Evolutionary conservation across 2,329 filamentous ascomycete species (phyloP).

Genomic region (Cladorrhinum sp.): DNA sequence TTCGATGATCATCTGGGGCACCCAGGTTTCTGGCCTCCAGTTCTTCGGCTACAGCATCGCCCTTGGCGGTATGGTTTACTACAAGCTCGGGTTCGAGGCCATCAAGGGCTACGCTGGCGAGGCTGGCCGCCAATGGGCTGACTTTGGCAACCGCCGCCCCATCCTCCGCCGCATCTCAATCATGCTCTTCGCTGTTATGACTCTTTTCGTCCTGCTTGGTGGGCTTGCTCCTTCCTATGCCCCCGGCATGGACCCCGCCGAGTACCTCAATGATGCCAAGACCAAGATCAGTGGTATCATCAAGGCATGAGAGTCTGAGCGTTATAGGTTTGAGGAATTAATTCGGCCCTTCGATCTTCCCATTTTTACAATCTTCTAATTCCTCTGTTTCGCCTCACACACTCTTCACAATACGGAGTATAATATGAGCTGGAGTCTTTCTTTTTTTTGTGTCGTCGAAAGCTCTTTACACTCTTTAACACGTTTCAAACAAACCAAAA

Average conservation of each 20-base stretch:
- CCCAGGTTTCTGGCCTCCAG: constrained; percentile 70
- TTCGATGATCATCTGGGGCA: constrained; percentile 79
- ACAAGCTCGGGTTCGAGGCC: constrained; percentile 81
- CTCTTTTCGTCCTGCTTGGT: constrained; percentile 68
- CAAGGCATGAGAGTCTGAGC: constrained; percentile 8
- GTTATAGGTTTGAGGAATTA: constrained; percentile 10
- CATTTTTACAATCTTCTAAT: constrained; percentile 6
- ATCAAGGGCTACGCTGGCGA: constrained; percentile 75
- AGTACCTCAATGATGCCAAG: constrained; percentile 47
- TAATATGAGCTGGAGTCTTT: constrained; percentile 6
- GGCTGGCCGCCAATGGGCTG: constrained; percentile 74
- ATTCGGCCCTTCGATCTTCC: constrained; percentile 5
- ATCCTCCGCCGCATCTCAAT: constrained; percentile 74
- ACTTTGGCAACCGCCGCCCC: constrained; percentile 76
- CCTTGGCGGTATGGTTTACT: constrained; percentile 75
- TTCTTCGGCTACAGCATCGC: constrained; percentile 83
- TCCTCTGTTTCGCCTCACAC: neutral
- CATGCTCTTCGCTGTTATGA: constrained; percentile 59
- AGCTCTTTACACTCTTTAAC: constrained; percentile 5
- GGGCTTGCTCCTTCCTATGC: constrained; percentile 61
- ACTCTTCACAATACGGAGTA: constrained; percentile 8
- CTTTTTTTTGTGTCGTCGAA: neutral
- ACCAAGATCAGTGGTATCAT: constrained; percentile 49
- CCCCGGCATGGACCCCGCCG: constrained; percentile 51
- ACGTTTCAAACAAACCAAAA: neutral